Conservation (phyloP, 1,139 yeast species). For the Candida frijolesensis region DNA sequence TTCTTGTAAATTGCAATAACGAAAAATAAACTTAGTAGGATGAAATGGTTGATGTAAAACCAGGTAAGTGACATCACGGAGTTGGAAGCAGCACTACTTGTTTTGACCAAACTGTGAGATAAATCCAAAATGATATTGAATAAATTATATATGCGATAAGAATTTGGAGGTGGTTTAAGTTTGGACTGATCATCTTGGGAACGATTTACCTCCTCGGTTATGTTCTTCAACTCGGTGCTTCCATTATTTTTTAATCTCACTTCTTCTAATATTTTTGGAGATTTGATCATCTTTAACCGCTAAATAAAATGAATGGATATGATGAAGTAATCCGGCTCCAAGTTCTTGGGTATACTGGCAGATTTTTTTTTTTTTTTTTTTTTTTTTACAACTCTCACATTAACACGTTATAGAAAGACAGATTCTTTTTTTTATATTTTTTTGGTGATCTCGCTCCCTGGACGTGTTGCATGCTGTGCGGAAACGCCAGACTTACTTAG, state of each 20-base stretch:
- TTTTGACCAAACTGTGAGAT: slow-evolving; percentile 11
- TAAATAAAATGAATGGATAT: background rate
- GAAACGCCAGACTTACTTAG: background rate
- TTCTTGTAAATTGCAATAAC: slow-evolving; percentile 58
- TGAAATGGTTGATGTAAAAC: slow-evolving; percentile 24
- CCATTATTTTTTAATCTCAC: slow-evolving; percentile 14
- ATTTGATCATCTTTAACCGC: slow-evolving; percentile 10
- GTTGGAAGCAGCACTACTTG: slow-evolving; percentile 2
- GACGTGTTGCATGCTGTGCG: background rate
- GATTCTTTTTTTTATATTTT: background rate
- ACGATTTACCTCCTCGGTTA: slow-evolving; percentile 10
- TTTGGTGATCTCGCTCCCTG: slow-evolving; percentile 1
- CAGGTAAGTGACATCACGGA: slow-evolving; percentile 11
- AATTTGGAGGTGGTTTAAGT: slow-evolving; percentile 14
- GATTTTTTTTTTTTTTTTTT: background rate
- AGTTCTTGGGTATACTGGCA: background rate
- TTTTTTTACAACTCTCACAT: slow-evolving; percentile 3
- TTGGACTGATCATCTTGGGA: background rate
- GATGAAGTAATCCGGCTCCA: background rate
- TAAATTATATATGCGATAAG: slow-evolving; percentile 13
- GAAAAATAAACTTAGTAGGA: slow-evolving; percentile 57
- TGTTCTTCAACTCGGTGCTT: slow-evolving; percentile 11
- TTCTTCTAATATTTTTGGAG: slow-evolving; percentile 15
- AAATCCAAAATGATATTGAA: slow-evolving; percentile 13
- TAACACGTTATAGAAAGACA: background rate